A percentile compares a stretch with the other conserved stretches of the same genome.
Evolutionary conservation across 225 moss, liverwort and hornwort genomes (phyloP).

Genomic region (Sphagnum contortum): DNA sequence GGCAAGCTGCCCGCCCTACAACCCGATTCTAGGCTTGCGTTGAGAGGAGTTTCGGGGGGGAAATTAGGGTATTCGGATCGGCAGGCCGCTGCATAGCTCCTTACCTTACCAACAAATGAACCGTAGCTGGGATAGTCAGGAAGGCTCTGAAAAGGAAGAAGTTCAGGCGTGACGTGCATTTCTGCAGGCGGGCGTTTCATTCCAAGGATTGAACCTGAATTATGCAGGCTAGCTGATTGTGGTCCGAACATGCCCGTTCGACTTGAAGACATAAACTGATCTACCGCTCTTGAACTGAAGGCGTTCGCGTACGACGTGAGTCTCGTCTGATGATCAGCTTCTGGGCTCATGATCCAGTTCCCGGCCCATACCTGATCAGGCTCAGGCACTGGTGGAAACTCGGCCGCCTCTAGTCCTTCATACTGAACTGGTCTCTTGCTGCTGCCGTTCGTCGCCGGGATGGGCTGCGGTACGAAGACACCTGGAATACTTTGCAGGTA

Average conservation of each 20-base stretch:
- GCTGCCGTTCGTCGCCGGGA: constrained; percentile 7
- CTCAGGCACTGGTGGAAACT: background rate
- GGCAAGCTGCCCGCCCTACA: too few species aligned
- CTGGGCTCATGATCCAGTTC: too few species aligned
- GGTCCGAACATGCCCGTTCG: constrained; percentile 10
- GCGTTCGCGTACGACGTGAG: too few species aligned
- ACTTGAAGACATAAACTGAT: constrained; percentile 12
- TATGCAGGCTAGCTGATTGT: constrained; percentile 16
- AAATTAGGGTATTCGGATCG: too few species aligned
- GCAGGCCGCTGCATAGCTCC: constrained; percentile 11
- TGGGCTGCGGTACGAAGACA: constrained; percentile 42
- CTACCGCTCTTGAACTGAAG: constrained; percentile 13
- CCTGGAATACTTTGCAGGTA: constrained; percentile 41
- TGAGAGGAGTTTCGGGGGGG: too few species aligned
- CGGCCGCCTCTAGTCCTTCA: constrained; percentile 2
- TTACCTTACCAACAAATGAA: too few species aligned
- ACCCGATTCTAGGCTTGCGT: too few species aligned
- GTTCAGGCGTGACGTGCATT: too few species aligned
- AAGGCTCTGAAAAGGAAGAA: constrained; percentile 13
- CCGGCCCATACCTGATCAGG: too few species aligned
- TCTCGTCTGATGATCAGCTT: too few species aligned
- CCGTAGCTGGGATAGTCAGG: constrained; percentile 9
- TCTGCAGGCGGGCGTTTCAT: constrained; percentile 14
- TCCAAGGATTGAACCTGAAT: constrained; percentile 7
- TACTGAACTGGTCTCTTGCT: constrained; percentile 20